phyloP scores from a whole-genome alignment of 1,139 yeast species.

The Sugiyamaella novakii region DNA sequence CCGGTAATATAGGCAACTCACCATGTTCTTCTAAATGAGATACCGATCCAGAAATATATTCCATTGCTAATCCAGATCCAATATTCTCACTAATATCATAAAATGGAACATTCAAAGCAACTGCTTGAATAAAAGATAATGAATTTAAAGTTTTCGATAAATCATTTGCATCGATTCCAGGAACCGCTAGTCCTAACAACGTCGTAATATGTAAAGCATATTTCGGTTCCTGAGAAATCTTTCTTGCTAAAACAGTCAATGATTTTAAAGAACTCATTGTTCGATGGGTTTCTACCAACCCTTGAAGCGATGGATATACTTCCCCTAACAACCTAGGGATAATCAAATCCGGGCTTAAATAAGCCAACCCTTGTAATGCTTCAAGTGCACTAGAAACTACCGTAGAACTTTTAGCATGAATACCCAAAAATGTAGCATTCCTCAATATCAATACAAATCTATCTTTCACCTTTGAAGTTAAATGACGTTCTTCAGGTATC shows the following conservation, averaged over 20 bases:
- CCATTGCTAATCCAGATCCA: slow-evolving; percentile 61
- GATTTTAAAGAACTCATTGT: slow-evolving; percentile 72
- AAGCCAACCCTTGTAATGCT: slow-evolving; percentile 64
- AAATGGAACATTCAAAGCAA: slow-evolving; percentile 75
- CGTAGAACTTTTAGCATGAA: slow-evolving; percentile 70
- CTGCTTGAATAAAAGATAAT: slow-evolving; percentile 67
- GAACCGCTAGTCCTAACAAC: slow-evolving; percentile 65
- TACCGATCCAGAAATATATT: slow-evolving; percentile 60
- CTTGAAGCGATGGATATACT: slow-evolving; percentile 79
- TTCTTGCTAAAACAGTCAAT: slow-evolving; percentile 66
- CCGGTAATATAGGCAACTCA: slow-evolving; percentile 42
- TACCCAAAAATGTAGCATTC: slow-evolving; percentile 67
- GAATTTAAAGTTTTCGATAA: slow-evolving; percentile 71
- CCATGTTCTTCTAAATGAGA: slow-evolving; percentile 38
- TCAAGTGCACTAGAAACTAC: slow-evolving; percentile 63
- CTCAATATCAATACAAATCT: slow-evolving; percentile 59
- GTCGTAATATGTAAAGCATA: slow-evolving; percentile 81
- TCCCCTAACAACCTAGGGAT: slow-evolving; percentile 70
- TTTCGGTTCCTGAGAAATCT: slow-evolving; percentile 63
- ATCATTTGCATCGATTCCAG: slow-evolving; percentile 91
- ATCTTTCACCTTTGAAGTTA: slow-evolving; percentile 52
- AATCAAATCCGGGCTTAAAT: slow-evolving; percentile 60
- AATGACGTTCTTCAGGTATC: slow-evolving; percentile 46
- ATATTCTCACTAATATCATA: slow-evolving; percentile 37
- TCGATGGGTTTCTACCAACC: slow-evolving; percentile 79